These are phyloP conservation scores for Naganishia friedmannii DNA, from an alignment of 768 basidiomycete species.

Conservation along the genomic window DNA sequence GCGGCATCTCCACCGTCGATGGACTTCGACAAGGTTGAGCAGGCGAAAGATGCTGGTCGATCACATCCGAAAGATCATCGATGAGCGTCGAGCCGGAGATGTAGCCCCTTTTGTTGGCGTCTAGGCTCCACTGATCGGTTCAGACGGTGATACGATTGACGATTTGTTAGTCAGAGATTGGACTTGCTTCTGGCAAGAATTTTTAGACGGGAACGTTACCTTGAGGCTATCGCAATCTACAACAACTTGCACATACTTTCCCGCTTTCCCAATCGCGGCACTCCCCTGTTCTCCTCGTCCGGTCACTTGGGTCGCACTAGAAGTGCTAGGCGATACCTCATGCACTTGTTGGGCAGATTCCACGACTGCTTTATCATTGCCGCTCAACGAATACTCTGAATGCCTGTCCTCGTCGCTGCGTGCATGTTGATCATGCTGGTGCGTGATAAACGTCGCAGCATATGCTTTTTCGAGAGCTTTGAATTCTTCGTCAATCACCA, in stretches of 20 bases:
- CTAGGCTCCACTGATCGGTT: neutral
- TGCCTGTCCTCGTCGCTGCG: too few species aligned
- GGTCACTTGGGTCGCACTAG: neutral
- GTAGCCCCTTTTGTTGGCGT: constrained; percentile 3
- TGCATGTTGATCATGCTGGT: too few species aligned
- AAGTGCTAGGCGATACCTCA: too few species aligned
- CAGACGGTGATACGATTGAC: too few species aligned
- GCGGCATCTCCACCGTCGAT: neutral
- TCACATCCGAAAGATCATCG: neutral
- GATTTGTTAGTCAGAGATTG: neutral
- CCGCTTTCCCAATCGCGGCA: neutral
- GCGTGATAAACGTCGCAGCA: too few species aligned
- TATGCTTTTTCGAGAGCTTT: neutral
- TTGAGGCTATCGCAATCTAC: constrained; percentile 20
- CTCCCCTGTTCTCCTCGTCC: neutral
- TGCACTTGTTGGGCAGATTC: too few species aligned
- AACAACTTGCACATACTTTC: constrained; percentile 1
- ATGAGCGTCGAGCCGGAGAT: neutral
- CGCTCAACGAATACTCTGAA: too few species aligned
- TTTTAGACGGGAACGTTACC: neutral
- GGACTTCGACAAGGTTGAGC: neutral
- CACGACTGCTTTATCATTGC: too few species aligned
- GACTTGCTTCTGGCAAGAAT: neutral
- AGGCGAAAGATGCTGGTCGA: neutral
- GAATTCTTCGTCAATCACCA: constrained; percentile 4